Evolutionary conservation across 2,329 filamentous ascomycete genomes (phyloP), one percentile per base, ranked within the genome.

Genomic region (Cordyceps cicadae): DNA sequence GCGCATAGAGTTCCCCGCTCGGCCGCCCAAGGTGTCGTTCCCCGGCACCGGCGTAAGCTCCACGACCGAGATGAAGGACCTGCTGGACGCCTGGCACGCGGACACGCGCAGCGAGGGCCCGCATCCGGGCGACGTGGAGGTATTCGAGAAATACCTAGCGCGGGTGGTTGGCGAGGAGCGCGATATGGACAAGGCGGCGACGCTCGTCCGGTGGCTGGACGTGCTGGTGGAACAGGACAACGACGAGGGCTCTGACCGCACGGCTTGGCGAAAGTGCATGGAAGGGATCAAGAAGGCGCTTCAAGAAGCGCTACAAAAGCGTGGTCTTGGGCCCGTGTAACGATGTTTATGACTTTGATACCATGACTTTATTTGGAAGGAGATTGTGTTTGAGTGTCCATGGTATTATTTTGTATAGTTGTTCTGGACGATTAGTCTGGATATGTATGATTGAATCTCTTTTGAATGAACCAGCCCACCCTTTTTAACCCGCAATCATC

Each of bases 81-180:
- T 91, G 69, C 76, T 97, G 15, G 82, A 79, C 59, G 84, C 84
- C 4, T 99, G 94, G 94, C 82, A 91, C 64, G 70, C 76, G 3
- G 85, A 87, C 63, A 96, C 93, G 63, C 76, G 73, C 41, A 78
- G 79, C 5, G 87, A 92, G 3, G 91, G 89, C 0, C 94, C 94
- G 1, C 92, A 94, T 72, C 74, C 75, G 0, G 85, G 89, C 61
- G 94, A 99, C 72, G 87, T 93, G 0, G 81, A 80, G 46, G 86
- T 92, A 43, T 78, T 97, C 63, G 83, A 81, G 59, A 82, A 78
- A 67, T 97, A 96, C 71, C 72, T 97, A 34, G 77, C 71, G 5
- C 81, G 81, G 29, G 90, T 97, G 0, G 81, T 96, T 0, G 63
- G 75, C 1, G 87, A 93, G 61, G 94, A 97, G 72, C 79, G 81